phyloP scores from a whole-genome alignment of 371 early-diverging fungal species.

The Rhizopus arrhizus region DNA sequence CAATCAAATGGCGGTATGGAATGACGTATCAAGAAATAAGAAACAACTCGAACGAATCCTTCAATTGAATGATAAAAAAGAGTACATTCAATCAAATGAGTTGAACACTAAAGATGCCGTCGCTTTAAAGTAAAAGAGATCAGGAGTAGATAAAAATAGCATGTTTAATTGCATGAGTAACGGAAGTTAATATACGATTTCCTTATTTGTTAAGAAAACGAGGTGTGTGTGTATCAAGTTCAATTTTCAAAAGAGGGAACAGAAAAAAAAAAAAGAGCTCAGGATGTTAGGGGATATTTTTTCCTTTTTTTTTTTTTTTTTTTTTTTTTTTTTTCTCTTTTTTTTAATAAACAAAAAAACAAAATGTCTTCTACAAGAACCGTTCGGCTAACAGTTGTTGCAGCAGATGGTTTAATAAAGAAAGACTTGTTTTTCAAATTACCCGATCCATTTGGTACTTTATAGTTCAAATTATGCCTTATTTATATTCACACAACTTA shows the following conservation, averaged over 20 bases:
- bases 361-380: conserved; percentile 44
- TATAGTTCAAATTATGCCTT: conserved; percentile 33
- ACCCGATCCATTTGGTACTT: conserved; percentile 68
- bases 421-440: conserved; percentile 80
- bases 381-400: conserved; percentile 72
- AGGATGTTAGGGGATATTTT: conserved; percentile 10
- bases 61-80: too few relatives aligned
- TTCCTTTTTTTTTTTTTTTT: conserved; percentile 11
- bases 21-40: conserved; percentile 10
- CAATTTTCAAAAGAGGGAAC: not conserved
- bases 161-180: too few relatives aligned
- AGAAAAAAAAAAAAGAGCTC: not conserved
- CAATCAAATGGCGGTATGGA: conserved; percentile 10
- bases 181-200: not conserved
- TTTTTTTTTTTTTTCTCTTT: conserved; percentile 7
- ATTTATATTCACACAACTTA: conserved; percentile 71
- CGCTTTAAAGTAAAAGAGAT: too few relatives aligned
- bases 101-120: too few relatives aligned
- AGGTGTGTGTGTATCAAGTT: not conserved
- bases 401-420: conserved; percentile 91
- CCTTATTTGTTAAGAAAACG: not conserved
- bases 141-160: too few relatives aligned
- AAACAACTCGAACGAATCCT: too few relatives aligned
- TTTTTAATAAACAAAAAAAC: not conserved
- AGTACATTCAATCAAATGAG: too few relatives aligned